These are phyloP conservation scores for Friedmanniomyces simplex DNA, from an alignment of 495 filamentous ascomycete species.

Conservation along the genomic window DNA sequence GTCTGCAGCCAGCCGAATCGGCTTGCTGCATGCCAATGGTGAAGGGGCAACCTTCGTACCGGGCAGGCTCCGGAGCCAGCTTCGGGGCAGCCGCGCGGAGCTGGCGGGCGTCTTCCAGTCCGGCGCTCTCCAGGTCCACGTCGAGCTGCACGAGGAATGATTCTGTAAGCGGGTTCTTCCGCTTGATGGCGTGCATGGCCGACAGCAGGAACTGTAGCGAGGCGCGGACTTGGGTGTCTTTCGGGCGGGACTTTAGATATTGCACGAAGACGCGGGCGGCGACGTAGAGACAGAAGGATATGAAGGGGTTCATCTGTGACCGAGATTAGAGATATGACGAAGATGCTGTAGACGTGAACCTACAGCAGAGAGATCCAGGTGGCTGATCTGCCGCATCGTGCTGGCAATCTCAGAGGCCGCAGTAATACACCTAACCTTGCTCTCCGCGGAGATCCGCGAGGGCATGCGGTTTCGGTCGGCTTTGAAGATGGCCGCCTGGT, in stretches of 20 bases:
- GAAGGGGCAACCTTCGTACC: slow-evolving; percentile 6
- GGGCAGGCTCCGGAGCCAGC: neutral
- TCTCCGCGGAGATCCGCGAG: slow-evolving; percentile 67
- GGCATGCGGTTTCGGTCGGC: slow-evolving; percentile 81
- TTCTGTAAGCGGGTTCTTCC: slow-evolving; percentile 82
- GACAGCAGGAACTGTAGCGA: slow-evolving; percentile 82
- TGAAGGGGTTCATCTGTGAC: slow-evolving; percentile 84
- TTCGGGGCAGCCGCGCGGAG: neutral
- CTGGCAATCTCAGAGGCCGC: slow-evolving; percentile 91
- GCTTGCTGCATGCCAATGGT: neutral
- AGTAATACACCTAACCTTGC: slow-evolving; percentile 84
- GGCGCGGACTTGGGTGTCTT: slow-evolving; percentile 69
- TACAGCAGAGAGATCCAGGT: slow-evolving; percentile 76
- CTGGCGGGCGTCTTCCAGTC: slow-evolving; percentile 22
- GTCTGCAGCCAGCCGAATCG: neutral
- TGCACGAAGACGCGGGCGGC: slow-evolving; percentile 91
- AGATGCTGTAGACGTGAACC: slow-evolving; percentile 28
- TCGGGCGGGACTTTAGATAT: slow-evolving; percentile 77
- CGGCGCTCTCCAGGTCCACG: slow-evolving; percentile 67
- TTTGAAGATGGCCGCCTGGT: slow-evolving; percentile 97
- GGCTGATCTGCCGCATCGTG: slow-evolving; percentile 91
- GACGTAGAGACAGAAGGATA: slow-evolving; percentile 92
- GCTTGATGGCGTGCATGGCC: slow-evolving; percentile 81
- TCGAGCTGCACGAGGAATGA: slow-evolving; percentile 93
- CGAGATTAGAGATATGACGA: neutral